Base-by-base conservation (phyloP, 1,284 basidiomycete genomes). In the Marasmius fiardii region DNA sequence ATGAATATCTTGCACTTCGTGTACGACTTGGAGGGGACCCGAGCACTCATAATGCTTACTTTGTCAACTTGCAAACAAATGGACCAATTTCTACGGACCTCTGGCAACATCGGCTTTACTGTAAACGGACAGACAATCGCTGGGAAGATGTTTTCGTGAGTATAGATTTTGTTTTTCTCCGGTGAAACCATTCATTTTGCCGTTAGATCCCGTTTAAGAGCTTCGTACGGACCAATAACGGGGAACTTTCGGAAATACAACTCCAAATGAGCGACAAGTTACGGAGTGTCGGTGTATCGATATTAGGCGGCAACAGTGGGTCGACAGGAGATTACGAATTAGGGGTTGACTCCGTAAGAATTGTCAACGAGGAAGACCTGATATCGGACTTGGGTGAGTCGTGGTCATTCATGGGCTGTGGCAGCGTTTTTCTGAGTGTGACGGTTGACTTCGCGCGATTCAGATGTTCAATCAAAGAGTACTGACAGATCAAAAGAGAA, bases 131-230 rank as follows among this genome's bases (percentile, higher is more conserved):
- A 21, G 85, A 90, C 53, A 86, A 86, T 16, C 75, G 77, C 10
- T 96, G 94, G 93, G 90, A 95, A 68, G 88, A 93, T 64, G 71
- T 95, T 10, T 85, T 89, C 62, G 92, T 92, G 61, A 66, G 87
- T 78, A 4, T 43, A 39, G 51, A 35, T 28, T 18, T 8, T 16
- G n/a, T n/a, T 14, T 26, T 49, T 16, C 28, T 8, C 14, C 18
- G n/a, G 3, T 12, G 10, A 26, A 11, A 31, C 26, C 43, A 52
- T 51, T 44, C 63, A 43, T 61, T 35, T 44, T 39, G 10, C 18
- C 14, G 50, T 53, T 51, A 93, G 89, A 86, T 95, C 53, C 92
- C 93, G 0, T 85, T 95, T 63, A 74, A 81, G 53, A 85, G 82
- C 60, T 96, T 96, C 65, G 84, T 93, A 16, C 76, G 92, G 49